Base-by-base conservation (phyloP, 768 basidiomycete species). In the Leccinum disarticulatum region DNA sequence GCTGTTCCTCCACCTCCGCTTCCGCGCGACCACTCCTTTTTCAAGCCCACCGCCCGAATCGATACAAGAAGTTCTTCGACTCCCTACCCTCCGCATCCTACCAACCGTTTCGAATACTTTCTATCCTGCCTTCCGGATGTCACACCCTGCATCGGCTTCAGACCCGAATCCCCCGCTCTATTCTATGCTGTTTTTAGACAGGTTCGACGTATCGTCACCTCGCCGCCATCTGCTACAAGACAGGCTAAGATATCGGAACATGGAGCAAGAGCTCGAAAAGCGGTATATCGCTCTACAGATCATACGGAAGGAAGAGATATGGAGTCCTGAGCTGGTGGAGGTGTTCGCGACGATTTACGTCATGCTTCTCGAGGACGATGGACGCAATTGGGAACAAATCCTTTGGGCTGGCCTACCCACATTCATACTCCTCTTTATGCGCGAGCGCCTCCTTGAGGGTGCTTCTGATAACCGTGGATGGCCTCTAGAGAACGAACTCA, bases 341-440 rank as follows among this genome's bases (percentile, higher is more conserved):
- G 79, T 78, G 11, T 68, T 88, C 31, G 82, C 82, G 74, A 77
- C 78, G 0, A 77, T 82, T 54, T 85, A 82, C 65, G 67, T 81
- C 36, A 85, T 88, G 83, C 72, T 85, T 46, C 77, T 85, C 33
- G 84, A 87, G 61, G 79, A 83, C 28, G 80, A 78, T 55, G 77
- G 76, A 51, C 79, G 76, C 61, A 85, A 85, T 65, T 64, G 76
- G 41, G 74, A 74, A 53, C 83, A 81, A 60, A 73, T 85, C 14
- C 65, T 75, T 52, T 75, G 77, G 66, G 80, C 81, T 6, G 75
- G 74, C 43, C 66, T 83, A 11, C 75, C 77, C 3, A 36, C 57
- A 0, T 80, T 84, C 57, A 70, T 83, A 15, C 72, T 73, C 38
- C 54, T 49, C 1, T 82, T 77, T 62, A 59, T 85, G 27, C 75